Evolutionary conservation across 768 basidiomycete species (phyloP), one percentile per base, ranked within the genome.

Genomic region (Boletus eberwhitei): DNA sequence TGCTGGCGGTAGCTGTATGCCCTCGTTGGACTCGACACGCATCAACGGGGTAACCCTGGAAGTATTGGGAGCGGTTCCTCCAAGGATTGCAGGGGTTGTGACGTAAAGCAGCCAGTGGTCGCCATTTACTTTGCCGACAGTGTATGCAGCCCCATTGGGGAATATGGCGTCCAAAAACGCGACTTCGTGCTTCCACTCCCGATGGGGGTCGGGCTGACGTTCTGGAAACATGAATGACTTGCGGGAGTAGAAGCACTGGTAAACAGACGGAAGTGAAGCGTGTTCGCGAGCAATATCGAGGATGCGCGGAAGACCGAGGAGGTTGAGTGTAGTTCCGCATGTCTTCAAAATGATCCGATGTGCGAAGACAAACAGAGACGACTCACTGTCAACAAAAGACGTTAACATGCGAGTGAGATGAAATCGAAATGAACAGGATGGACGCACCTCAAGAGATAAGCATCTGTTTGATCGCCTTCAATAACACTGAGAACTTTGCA

Each of bases 171-270:
- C 96, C 48, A 99, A 79, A 68, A 85, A 98, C 53, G 85, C 83
- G 64, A 98, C 89, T 74, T 99, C 97, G 53, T 90, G 82, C 55
- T 84, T 84, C 97, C 97, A 99, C 64, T 93, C 90, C 53, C 84
- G 79, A 73, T 99, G 97, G 16, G 94, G 95, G 4, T 93, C 95
- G 21, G 76, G 75, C 68, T 99, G 97, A 22, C 90, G 85, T 71
- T 99, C 97, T 8, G 97, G 97, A 73, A 98, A 99, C 90, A 98
- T 98, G 82, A 98, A 99, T 8, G 90, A 88, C 74, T 98, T 99
- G 62, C 96, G 87, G 39, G 94, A 97, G 76, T 98, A 99, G 78
- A 98, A 99, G 73, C 90, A 93, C 57, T 93, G 84, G 71, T 93
- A 83, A 32, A 98, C 91, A 34, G 80, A 78, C 24, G 76, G 76